Conservation (phyloP, 176 grass and related monocot species). For the Ensete ventricosum region DNA sequence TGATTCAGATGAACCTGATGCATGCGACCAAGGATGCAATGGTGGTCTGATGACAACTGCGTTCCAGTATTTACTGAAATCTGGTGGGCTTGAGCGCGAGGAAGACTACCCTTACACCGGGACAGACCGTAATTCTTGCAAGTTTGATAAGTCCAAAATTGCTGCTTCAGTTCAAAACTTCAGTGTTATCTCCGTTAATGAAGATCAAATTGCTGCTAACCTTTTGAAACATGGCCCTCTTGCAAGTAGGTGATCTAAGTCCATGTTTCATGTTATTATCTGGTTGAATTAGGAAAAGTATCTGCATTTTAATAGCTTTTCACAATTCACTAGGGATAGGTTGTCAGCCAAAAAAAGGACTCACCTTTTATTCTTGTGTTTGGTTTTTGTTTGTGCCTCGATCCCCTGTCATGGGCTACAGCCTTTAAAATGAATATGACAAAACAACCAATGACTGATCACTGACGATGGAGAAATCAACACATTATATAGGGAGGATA, state of each 20-base stretch:
- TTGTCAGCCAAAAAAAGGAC: too few species aligned
- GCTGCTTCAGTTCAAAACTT: constrained; percentile 8
- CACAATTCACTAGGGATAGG: too few species aligned
- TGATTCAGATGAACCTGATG: not conserved
- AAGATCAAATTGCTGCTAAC: constrained; percentile 11
- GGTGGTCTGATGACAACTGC: constrained; percentile 3
- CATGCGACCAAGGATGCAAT: constrained; percentile 5
- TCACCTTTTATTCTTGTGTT: too few species aligned
- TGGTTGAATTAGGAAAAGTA: too few species aligned
- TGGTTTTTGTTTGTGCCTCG: too few species aligned
- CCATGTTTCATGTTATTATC: too few species aligned
- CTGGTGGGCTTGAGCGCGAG: not conserved
- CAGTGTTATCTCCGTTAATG: not conserved
- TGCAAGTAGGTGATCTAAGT: not conserved
- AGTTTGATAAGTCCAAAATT: constrained; percentile 6
- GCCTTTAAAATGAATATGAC: too few species aligned
- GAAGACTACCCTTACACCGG: constrained; percentile 6
- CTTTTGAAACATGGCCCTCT: constrained; percentile 5
- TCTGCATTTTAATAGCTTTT: too few species aligned
- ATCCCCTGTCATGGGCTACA: too few species aligned
- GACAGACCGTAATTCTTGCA: not conserved
- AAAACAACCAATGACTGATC: too few species aligned
- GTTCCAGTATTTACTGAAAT: constrained; percentile 8
- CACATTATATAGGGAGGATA: too few species aligned
- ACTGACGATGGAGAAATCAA: too few species aligned